Evolutionary conservation across 192 early-diverging fungal species (phyloP).

Genomic region (Linnemannia schmuckeri): DNA sequence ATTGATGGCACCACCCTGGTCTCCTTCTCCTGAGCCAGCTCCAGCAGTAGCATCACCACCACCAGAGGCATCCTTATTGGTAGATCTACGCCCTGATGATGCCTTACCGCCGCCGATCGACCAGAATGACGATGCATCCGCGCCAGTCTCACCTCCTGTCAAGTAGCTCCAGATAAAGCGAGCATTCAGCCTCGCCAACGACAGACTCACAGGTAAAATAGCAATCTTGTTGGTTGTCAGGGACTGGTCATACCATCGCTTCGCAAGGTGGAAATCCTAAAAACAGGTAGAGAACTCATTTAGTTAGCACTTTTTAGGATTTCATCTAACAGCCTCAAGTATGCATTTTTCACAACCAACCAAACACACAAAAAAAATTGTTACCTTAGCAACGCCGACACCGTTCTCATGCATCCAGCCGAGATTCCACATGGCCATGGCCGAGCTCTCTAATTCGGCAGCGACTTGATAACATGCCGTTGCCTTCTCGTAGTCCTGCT

Average conservation of each 20-base stretch:
- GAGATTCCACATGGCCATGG: conserved; percentile 96
- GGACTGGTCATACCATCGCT: conserved; percentile 91
- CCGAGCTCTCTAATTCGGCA: conserved; percentile 78
- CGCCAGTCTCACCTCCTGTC: conserved; percentile 67
- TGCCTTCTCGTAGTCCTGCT: conserved; percentile 77
- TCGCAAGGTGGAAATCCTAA: conserved; percentile 92
- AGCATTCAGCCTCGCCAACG: conserved; percentile 77
- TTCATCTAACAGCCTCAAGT: background rate
- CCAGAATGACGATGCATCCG: conserved; percentile 28
- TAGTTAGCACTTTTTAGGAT: background rate
- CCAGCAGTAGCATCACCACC: background rate
- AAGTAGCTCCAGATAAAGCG: conserved; percentile 78
- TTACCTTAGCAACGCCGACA: conserved; percentile 83
- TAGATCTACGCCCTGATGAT: conserved; percentile 1
- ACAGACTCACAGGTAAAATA: conserved; percentile 80
- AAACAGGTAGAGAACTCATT: background rate
- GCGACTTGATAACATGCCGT: conserved; percentile 88
- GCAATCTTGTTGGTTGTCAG: conserved; percentile 84
- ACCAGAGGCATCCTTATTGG: background rate
- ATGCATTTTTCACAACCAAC: background rate
- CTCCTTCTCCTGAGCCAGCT: background rate
- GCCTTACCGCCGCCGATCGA: conserved; percentile 23
- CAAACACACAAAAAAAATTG: background rate
- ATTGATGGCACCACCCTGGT: background rate
- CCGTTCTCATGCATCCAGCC: conserved; percentile 98